phyloP scores from a whole-genome alignment of 2,329 filamentous ascomycete genomes.

The Colletotrichum incanum region DNA sequence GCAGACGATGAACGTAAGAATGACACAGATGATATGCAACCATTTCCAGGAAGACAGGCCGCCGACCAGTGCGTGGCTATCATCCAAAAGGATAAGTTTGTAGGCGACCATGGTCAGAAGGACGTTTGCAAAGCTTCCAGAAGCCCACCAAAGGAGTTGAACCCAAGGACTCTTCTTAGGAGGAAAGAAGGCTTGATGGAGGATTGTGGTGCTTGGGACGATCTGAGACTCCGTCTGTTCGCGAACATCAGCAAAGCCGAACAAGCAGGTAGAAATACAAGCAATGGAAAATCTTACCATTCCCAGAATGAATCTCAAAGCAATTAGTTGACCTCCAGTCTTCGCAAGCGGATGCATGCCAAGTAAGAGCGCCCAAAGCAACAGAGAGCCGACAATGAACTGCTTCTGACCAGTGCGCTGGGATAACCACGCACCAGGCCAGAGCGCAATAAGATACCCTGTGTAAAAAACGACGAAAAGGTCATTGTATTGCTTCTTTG shows the following conservation, averaged over 20 bases:
- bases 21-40: too few relatives aligned
- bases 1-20: too few relatives aligned
- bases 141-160: conserved; percentile 50
- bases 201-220: conserved; percentile 48
- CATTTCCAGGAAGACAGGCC: too few relatives aligned
- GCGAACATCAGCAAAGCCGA: neutral
- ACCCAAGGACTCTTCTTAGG: conserved; percentile 50
- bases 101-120: too few relatives aligned
- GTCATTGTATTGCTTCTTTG: conserved; percentile 46
- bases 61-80: too few relatives aligned
- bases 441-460: conserved; percentile 47
- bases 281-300: conserved; percentile 39
- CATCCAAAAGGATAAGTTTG: too few relatives aligned
- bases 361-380: conserved; percentile 47
- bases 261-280: neutral
- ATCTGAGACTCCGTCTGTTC: conserved; percentile 49
- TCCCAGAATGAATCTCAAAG: conserved; percentile 46
- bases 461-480: conserved; percentile 47
- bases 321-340: conserved; percentile 46
- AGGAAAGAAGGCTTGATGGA: conserved; percentile 50
- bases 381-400: conserved; percentile 45
- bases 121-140: conserved; percentile 45
- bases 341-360: conserved; percentile 46
- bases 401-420: conserved; percentile 47
- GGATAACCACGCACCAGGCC: conserved; percentile 45